Evolutionary conservation across 139 green algal species (phyloP), one percentile per base, ranked within the genome.

Genomic region (Mychonastes homosphaera): DNA sequence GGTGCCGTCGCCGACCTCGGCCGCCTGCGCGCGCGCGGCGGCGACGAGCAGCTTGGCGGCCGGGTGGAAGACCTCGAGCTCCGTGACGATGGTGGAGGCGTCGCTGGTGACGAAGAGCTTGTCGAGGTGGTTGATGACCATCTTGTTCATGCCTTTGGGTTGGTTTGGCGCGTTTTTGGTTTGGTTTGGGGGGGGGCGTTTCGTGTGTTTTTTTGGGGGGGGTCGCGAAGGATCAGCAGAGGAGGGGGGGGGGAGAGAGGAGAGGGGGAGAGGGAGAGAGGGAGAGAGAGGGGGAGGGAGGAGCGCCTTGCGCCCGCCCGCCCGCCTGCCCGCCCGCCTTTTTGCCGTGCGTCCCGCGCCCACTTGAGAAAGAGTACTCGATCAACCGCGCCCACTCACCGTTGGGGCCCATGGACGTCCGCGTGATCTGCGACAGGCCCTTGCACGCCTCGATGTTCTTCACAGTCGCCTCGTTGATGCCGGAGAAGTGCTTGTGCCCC

Each of bases 111-210:
- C 90, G 77, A 97, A 97, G 21, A 97, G 80, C 71, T 95, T 95
- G 41, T 97, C 92, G 27, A 99, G 64, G 49, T 99, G 92, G 72
- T 99, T 99, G 76, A 99, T 97, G 6, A 99, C 84, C 85, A 99
- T 96, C 69, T 99, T 99, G 75, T 96, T 98, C 92, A 97, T 98
- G 40, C 91, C 90, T 97, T 78, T n/a, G n/a, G n/a, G n/a, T n/a
- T n/a, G n/a, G n/a, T n/a, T n/a, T n/a, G n/a, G n/a, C n/a, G n/a
- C n/a, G n/a, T n/a, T n/a, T n/a, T n/a, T n/a, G n/a, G n/a, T n/a
- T n/a, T n/a, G n/a, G n/a, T n/a, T n/a, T n/a, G n/a, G n/a, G n/a
- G n/a, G n/a, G n/a, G n/a, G n/a, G n/a, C n/a, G n/a, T n/a, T n/a
- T n/a, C n/a, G n/a, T n/a, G n/a, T n/a, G n/a, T n/a, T n/a, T n/a